A percentile compares a stretch with the other conserved stretches of the same genome.
phyloP scores from a whole-genome alignment of 1,284 basidiomycete genomes.

The Ceratobasidium sp. region DNA sequence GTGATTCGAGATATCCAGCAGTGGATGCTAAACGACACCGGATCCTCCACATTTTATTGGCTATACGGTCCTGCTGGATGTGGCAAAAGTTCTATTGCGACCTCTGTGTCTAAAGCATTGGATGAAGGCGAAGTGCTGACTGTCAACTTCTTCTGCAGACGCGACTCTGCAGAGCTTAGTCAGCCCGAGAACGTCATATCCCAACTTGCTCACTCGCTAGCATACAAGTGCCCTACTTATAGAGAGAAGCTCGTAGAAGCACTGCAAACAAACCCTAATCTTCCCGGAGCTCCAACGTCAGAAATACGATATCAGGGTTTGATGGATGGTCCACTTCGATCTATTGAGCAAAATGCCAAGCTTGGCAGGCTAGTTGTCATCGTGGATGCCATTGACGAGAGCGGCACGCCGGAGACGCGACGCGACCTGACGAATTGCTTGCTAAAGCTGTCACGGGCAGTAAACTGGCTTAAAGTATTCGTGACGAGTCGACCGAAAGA shows the following conservation, averaged over 20 bases:
- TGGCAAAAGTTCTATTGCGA: constrained; percentile 27
- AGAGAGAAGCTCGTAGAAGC: neutral
- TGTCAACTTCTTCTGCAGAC: constrained; percentile 20
- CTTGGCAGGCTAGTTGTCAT: constrained; percentile 5
- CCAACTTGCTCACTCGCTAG: neutral
- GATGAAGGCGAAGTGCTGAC: neutral
- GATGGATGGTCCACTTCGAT: neutral
- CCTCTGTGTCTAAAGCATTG: neutral
- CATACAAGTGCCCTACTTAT: neutral
- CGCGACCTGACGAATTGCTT: neutral
- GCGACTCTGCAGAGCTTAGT: neutral
- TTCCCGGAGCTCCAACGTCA: neutral
- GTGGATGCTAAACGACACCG: neutral
- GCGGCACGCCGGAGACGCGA: constrained; percentile 7
- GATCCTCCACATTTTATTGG: neutral
- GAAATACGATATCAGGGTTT: neutral
- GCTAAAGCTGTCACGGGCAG: neutral
- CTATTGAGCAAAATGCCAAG: neutral
- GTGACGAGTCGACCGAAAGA: constrained; percentile 43
- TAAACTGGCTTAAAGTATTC: constrained; percentile 33
- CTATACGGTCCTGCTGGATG: constrained; percentile 15
- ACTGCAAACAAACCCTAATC: neutral
- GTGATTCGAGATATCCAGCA: neutral
- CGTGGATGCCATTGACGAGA: constrained; percentile 44
- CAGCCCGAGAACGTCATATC: constrained; percentile 27